Evolutionary conservation across 2,329 filamentous ascomycete species (phyloP).

Genomic region (Aspergillus brunneoviolaceus): DNA sequence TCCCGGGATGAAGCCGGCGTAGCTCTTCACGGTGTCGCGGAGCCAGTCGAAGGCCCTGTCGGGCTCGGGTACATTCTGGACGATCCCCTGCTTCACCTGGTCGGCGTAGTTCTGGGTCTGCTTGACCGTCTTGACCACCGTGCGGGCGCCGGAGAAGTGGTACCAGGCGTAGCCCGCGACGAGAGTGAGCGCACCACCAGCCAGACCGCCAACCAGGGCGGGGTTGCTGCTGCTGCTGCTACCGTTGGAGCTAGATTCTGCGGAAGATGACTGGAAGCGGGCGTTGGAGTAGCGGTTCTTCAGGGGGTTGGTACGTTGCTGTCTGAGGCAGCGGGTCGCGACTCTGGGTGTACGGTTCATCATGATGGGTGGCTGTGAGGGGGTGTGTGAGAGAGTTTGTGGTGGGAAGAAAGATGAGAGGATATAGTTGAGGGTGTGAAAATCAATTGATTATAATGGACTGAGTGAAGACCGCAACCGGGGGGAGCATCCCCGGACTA

Average conservation of each 20-base stretch:
- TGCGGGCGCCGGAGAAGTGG: constrained; percentile 53
- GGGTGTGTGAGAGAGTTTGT: background rate
- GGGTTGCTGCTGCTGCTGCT: constrained; percentile 24
- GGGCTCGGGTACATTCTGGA: constrained; percentile 62
- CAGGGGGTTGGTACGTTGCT: background rate
- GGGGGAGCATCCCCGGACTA: background rate
- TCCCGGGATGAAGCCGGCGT: constrained; percentile 71
- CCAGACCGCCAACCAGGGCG: constrained; percentile 49
- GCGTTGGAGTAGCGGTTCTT: constrained; percentile 12
- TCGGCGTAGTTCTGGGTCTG: constrained; percentile 63
- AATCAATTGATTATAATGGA: background rate
- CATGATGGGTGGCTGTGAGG: background rate
- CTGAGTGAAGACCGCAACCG: background rate
- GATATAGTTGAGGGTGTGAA: accelerated
- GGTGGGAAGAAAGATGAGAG: background rate
- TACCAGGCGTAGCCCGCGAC: constrained; percentile 54
- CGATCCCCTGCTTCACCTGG: constrained; percentile 59
- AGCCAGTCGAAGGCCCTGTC: constrained; percentile 67
- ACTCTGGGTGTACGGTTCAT: constrained; percentile 4
- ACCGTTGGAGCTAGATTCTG: constrained; percentile 22
- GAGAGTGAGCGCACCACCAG: constrained; percentile 51
- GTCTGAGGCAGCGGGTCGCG: constrained; percentile 1
- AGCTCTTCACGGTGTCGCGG: constrained; percentile 65
- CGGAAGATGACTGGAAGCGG: constrained; percentile 31
- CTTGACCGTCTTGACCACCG: constrained; percentile 50